Conservation (phyloP, 1,284 basidiomycete species). For the Trichosporon sp. region DNA sequence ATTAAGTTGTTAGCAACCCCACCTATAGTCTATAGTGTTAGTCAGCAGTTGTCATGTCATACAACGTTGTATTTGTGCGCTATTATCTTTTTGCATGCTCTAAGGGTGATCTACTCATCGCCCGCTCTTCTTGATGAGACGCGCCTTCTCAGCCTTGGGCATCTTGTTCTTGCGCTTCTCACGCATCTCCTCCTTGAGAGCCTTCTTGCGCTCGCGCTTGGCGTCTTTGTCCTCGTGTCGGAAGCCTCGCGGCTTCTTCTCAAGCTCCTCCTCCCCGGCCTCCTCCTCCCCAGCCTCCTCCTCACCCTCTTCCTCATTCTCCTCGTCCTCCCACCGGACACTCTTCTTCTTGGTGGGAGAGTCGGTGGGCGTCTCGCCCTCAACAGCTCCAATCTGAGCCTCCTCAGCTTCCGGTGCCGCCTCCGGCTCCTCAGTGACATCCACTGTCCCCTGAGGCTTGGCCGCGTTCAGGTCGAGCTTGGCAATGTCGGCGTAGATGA, state of each 20-base stretch:
- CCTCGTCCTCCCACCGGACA: constrained; percentile 35
- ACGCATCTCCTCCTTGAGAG: constrained; percentile 78
- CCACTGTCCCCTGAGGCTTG: constrained; percentile 26
- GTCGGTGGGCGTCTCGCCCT: constrained; percentile 26
- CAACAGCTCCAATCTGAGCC: constrained; percentile 18
- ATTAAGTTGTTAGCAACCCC: constrained; percentile 14
- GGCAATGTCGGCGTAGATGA: constrained; percentile 85
- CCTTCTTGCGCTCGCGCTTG: constrained; percentile 88
- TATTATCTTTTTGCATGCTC: not conserved
- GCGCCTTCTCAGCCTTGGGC: constrained; percentile 89
- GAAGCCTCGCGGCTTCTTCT: constrained; percentile 73
- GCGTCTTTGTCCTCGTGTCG: constrained; percentile 86
- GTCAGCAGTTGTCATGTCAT: constrained; percentile 18
- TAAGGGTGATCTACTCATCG: constrained; percentile 18
- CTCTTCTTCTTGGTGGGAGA: constrained; percentile 26
- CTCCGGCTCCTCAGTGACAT: constrained; percentile 19
- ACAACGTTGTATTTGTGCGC: constrained; percentile 16
- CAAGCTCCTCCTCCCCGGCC: constrained; percentile 56
- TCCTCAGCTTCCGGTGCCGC: constrained; percentile 19
- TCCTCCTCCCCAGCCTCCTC: constrained; percentile 54
- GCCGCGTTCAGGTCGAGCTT: constrained; percentile 63
- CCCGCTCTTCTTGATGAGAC: constrained; percentile 66
- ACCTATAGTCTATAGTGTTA: not conserved
- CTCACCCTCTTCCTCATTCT: constrained; percentile 52
- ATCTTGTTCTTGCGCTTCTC: constrained; percentile 90